Evolutionary conservation across 345 rosid genomes (phyloP).

Genomic region (Punica granatum): DNA sequence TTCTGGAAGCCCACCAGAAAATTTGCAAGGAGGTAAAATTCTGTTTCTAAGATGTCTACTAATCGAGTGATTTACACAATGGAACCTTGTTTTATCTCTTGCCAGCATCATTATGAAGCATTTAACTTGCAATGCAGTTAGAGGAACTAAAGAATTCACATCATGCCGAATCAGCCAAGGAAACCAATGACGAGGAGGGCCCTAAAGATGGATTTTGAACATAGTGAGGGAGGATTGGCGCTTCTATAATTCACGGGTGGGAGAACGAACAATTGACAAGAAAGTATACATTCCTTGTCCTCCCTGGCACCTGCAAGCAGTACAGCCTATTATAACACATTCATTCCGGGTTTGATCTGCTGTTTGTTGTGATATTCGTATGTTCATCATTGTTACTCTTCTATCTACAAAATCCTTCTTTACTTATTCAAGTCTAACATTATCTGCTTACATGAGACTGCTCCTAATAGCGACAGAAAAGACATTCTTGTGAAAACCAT

Average conservation of each 20-base stretch:
- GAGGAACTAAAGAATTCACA: conserved; percentile 38
- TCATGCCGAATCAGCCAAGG: conserved; percentile 17
- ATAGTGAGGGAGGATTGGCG: neutral
- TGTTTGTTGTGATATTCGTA: neutral
- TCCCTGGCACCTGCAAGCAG: neutral
- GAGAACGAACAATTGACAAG: neutral
- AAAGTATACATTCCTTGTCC: neutral
- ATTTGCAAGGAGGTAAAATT: conserved; percentile 54
- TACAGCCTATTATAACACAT: neutral
- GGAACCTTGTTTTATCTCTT: neutral
- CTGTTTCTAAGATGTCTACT: neutral
- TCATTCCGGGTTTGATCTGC: neutral
- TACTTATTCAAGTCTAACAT: too few species aligned
- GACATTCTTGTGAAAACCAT: too few species aligned
- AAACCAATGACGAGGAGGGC: conserved; percentile 25
- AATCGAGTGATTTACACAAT: neutral
- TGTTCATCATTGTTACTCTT: neutral
- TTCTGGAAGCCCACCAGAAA: conserved; percentile 57
- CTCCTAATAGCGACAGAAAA: too few species aligned
- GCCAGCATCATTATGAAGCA: neutral
- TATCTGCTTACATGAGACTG: too few species aligned
- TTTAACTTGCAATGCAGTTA: conserved; percentile 27
- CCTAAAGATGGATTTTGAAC: conserved; percentile 19
- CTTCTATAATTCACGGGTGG: neutral
- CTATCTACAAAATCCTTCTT: neutral